Conservation (phyloP, 2,329 filamentous ascomycete genomes). For the Pseudogymnoascus sp. region DNA sequence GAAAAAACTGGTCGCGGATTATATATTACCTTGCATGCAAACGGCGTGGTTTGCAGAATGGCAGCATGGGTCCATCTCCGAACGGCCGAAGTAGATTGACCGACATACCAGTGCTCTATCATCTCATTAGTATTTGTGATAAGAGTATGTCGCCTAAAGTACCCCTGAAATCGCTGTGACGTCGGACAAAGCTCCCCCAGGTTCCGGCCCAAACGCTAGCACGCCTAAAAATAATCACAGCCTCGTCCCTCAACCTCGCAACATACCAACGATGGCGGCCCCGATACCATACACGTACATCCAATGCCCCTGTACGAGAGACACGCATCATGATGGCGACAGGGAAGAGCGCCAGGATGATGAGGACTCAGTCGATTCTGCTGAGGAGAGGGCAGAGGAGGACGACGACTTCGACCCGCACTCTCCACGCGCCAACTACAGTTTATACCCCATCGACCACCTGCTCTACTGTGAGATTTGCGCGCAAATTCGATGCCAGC, state of each 20-base stretch:
- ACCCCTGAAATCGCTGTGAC: background rate
- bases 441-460: conserved; percentile 85
- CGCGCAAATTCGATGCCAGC: conserved; percentile 86
- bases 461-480: conserved; percentile 97
- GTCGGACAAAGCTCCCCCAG: background rate
- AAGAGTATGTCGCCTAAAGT: background rate
- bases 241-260: conserved; percentile 2
- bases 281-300: conserved; percentile 57
- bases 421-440: conserved; percentile 77
- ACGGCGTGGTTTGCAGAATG: background rate
- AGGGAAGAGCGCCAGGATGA: conserved; percentile 23
- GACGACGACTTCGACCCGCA: conserved; percentile 73
- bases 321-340: conserved; percentile 23
- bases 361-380: conserved; percentile 20
- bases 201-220: background rate
- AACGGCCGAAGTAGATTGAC: background rate
- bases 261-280: conserved; percentile 36
- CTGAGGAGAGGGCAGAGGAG: conserved; percentile 24
- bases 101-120: background rate
- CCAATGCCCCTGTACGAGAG: conserved; percentile 55
- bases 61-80: background rate
- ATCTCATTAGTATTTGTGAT: too few species aligned
- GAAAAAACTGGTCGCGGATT: background rate
- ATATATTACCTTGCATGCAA: background rate
- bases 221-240: conserved; percentile 1